Base-by-base conservation (phyloP, 371 early-diverging fungal species). In the Apophysomyces variabilis region DNA sequence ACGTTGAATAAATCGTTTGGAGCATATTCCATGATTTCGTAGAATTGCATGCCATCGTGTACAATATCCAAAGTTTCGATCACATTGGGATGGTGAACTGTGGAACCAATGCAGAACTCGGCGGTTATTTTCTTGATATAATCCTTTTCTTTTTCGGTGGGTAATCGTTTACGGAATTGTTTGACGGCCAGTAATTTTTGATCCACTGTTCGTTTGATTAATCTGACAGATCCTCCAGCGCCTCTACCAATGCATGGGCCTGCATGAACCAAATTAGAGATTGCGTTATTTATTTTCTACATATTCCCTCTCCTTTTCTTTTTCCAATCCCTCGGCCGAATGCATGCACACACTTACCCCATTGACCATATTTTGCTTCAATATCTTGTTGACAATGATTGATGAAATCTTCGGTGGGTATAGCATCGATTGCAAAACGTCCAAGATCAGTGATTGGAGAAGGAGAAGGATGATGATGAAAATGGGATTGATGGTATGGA, bases 11-110 rank as follows among this genome's bases (percentile, higher is more conserved):
- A 69, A 66, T 93, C 93, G 66, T 87, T 86, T 45, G 91, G 90
- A 38, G 90, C 90, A 79, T 85, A 93, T 66, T 93, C 93, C 92
- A 93, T 92, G 56, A 93, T 87, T 76, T 92, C 87, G 66, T 86
- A 91, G 18, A 85, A 87, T 9, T 68, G 72, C 44, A 45, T 69
- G 6, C 80, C 78, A 44, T 88, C 89, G 65, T 87, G 83, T n/a
- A 91, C 79, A 61, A 92, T 82, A 65, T 96, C 96, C 64, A 94
- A 62, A 1, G 96, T 94, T 72, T 93, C 88, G 44, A 96, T 92
- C 58, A 95, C 82, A 71, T 95, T 91, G n/a, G 87, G 86, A 73
- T 96, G 96, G 64, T 92, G 95, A 14, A 93, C 70, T 5, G 88
- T 86, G 7, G 86, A 89, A 32, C 89, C 90, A 47, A 95, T 92